phyloP scores from a whole-genome alignment of 2,329 filamentous ascomycete species.

The Esteya vermicola region DNA sequence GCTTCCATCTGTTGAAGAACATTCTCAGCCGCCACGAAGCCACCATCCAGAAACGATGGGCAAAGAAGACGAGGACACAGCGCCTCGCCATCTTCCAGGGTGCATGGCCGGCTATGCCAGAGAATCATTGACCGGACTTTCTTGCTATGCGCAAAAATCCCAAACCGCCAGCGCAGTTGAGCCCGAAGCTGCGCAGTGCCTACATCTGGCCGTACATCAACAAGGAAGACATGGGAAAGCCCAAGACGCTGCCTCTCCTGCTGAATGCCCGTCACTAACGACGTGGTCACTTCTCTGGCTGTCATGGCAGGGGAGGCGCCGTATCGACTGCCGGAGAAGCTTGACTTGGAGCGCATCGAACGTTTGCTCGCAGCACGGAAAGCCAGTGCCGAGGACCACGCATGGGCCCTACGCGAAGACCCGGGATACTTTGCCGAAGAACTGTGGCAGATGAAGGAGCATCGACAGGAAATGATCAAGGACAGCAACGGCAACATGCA shows the following conservation, averaged over 20 bases:
- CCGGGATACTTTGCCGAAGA: conserved; percentile 37
- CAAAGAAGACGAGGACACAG: conserved; percentile 34
- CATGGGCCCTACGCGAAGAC: conserved; percentile 43
- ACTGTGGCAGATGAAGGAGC: conserved; percentile 28
- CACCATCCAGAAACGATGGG: conserved; percentile 37
- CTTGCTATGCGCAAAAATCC: conserved; percentile 4
- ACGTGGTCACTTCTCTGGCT: conserved; percentile 19
- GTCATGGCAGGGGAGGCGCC: conserved; percentile 32
- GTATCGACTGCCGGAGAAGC: conserved; percentile 30
- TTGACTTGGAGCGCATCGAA: conserved; percentile 31
- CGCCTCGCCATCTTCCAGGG: conserved; percentile 28
- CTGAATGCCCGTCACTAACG: conserved; percentile 28
- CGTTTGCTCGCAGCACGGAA: conserved; percentile 26
- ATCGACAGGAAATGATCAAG: conserved; percentile 27
- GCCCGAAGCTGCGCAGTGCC: conserved; percentile 13
- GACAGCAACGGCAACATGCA: conserved; percentile 21
- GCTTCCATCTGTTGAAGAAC: conserved; percentile 20
- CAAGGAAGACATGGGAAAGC: conserved; percentile 34
- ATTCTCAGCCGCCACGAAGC: conserved; percentile 36
- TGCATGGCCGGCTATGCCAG: conserved; percentile 35
- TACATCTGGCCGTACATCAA: conserved; percentile 40
- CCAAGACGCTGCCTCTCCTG: conserved; percentile 30
- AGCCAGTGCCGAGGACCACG: conserved; percentile 33
- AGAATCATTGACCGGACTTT: conserved; percentile 37
- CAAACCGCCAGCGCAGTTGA: neutral